Evolutionary conservation across 805 yeast species (phyloP).

Genomic region (Yarrowia keelungensis): DNA sequence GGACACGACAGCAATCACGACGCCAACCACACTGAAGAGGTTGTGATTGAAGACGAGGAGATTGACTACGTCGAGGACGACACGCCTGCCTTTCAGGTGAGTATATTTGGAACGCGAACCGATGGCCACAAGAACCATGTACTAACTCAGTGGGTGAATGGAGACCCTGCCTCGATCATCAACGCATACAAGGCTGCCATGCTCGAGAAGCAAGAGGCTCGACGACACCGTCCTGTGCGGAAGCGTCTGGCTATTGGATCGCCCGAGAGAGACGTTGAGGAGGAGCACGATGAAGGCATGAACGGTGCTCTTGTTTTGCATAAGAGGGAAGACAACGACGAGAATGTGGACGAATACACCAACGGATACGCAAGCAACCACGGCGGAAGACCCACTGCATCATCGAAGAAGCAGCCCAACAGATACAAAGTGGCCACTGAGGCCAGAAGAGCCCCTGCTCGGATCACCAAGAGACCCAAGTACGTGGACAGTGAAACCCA

Average conservation of each 20-base stretch:
- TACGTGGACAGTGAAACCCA: conserved; percentile 36
- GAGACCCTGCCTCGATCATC: conserved; percentile 17
- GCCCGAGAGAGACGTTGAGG: not conserved
- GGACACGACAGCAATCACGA: not conserved
- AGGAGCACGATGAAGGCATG: not conserved
- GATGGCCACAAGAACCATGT: not conserved
- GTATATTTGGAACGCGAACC: not conserved
- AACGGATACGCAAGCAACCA: not conserved
- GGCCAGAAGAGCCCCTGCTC: conserved; percentile 20
- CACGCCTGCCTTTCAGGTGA: conserved; percentile 5
- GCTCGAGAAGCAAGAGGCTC: conserved; percentile 11
- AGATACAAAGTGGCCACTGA: conserved; percentile 14
- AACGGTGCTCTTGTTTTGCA: conserved; percentile 12
- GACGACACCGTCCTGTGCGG: not conserved
- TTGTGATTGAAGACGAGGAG: conserved; percentile 3
- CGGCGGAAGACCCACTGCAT: too few species aligned
- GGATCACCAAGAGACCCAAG: conserved; percentile 4
- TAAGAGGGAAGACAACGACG: not conserved
- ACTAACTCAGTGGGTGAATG: conserved; percentile 28
- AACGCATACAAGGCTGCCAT: conserved; percentile 28
- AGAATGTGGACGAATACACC: not conserved
- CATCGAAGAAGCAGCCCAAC: conserved; percentile 4
- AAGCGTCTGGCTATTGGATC: conserved; percentile 1
- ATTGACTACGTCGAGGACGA: not conserved
- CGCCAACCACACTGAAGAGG: not conserved